Base-by-base conservation (phyloP, 106 monocot genomes). In the Phalaenopsis aphrodite region DNA sequence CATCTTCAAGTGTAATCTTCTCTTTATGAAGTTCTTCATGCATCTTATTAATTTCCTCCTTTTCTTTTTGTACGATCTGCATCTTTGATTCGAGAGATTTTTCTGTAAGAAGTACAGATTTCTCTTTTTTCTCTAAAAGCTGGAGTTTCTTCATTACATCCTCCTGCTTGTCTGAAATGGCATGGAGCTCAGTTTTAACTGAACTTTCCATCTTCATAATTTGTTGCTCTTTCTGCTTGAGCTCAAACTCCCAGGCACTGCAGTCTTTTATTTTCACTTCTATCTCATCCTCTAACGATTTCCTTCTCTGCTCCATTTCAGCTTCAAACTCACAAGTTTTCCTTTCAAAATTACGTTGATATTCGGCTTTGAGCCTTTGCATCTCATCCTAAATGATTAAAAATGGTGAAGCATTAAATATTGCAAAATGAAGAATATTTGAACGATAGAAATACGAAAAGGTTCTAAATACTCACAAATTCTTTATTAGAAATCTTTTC, bases 401-500 rank as follows among this genome's bases (percentile, higher is more conserved):
- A 61, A 69, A 47, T n/a, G 19, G 61, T 14, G 41, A 80, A 52
- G 19, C 30, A 80, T 12, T 6, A 77, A 0, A 43, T 17, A 75
- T 18, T 17, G n/a, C 18, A 41, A 52, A 14, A 79, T 21, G 15
- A 58, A 76, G 56, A 55, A 77, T 21, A 71, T 42, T 1, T 42
- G 45, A 17, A 55, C 16, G 0, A 43, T 5, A 48, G 0, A 57
- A 73, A 57, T 80, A n/a, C n/a, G 5, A 39, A 41, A 80, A 39
- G 11, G 55, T 21, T n/a, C 79, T 2, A 75, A 65, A 10, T 75
- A 52, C 85, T 81, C 72, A 96, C 92, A 72, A 85, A 83, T 87
- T 97, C 96, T 86, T 88, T 94, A 75, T 80, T 84, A 42, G 88
- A 85, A 80, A 91, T 84, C 42, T 82, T 98, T 79, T 92, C 92